Evolutionary conservation across 2,329 filamentous ascomycete genomes (phyloP), one percentile per base, ranked within the genome.

Genomic region (Fusarium algeriense): DNA sequence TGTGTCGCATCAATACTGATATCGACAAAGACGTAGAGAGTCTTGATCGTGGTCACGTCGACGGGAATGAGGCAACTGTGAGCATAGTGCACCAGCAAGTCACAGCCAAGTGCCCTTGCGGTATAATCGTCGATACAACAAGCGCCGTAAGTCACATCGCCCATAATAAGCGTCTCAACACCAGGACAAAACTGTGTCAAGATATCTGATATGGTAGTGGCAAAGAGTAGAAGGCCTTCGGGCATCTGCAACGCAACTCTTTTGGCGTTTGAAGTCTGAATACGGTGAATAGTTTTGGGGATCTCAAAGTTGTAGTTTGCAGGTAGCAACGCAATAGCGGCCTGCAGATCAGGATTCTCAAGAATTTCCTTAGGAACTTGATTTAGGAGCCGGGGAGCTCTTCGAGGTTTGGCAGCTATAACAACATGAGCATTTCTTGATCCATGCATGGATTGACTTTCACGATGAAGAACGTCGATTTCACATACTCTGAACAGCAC

Each of bases 61-160:
- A 98, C 94, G 1, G 96, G 96, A 74, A 99, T 97, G 69, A 99
- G 86, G 76, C 96, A 99, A 79, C 93, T 97, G 83, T 99, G 96
- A 2, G 96, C 96, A 79, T 99, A 99, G 83, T 99, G 96, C 3
- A 99, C 93, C 13, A 99, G 86, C 10, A 99, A 85, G 76, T 99
- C 96, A 80, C 96, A 99, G 3, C 94, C 96, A 26, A 99, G 87
- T 1, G 97, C 96, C 46, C 95, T 87, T 3, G 96, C 97, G 0
- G 96, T 99, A 83, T 97, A 99, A 83, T 99, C 96, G 80, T 99
- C 96, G 76, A 99, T 98, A 79, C 96, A 99, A 85, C 96, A 99
- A 26, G 96, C 96, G 70, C 96, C 96, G 80, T 99, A 99, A 2
- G 96, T 99, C 45, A 99, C 96, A 80, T 99, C 96, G 67, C 96